Evolutionary conservation across 345 rosid species (phyloP).

Genomic region (Trapa bicornis): DNA sequence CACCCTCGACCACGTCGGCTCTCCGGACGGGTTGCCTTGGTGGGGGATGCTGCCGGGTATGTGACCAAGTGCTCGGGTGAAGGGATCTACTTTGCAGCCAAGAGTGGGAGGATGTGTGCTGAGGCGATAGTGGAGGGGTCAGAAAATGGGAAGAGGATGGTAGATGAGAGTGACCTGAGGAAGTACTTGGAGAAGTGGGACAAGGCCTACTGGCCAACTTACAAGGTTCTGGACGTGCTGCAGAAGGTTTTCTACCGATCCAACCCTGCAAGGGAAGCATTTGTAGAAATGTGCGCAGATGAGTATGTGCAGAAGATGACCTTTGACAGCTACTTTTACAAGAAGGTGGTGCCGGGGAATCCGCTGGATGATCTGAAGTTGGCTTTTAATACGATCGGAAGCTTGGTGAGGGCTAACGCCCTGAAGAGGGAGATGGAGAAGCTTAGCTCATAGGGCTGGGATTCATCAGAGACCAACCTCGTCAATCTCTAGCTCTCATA

Average conservation of each 20-base stretch:
- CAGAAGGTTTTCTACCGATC: conserved; percentile 89
- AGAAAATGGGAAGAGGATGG: conserved; percentile 70
- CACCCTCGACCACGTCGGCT: conserved; percentile 79
- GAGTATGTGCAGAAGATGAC: conserved; percentile 97
- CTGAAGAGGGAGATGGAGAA: conserved; percentile 80
- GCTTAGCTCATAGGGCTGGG: conserved; percentile 25
- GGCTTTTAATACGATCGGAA: conserved; percentile 87
- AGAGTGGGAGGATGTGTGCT: conserved; percentile 93
- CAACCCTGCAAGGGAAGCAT: conserved; percentile 85
- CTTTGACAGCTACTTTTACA: conserved; percentile 82
- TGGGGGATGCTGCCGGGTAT: conserved; percentile 88
- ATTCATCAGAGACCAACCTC: not conserved
- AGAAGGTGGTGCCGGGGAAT: conserved; percentile 69
- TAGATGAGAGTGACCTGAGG: conserved; percentile 78
- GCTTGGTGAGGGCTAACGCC: conserved; percentile 91
- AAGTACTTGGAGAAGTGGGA: conserved; percentile 94
- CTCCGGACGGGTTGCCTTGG: conserved; percentile 58
- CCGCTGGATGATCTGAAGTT: conserved; percentile 79
- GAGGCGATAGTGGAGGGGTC: conserved; percentile 88
- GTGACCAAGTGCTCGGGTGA: conserved; percentile 89
- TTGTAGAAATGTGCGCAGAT: conserved; percentile 82
- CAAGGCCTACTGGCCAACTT: conserved; percentile 85
- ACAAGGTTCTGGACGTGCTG: conserved; percentile 73
- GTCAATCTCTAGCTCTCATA: not conserved
- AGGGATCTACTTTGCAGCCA: conserved; percentile 85